These are phyloP conservation scores for Hanseniaspora meyeri DNA, from an alignment of 805 yeast species.

Conservation along the genomic window DNA sequence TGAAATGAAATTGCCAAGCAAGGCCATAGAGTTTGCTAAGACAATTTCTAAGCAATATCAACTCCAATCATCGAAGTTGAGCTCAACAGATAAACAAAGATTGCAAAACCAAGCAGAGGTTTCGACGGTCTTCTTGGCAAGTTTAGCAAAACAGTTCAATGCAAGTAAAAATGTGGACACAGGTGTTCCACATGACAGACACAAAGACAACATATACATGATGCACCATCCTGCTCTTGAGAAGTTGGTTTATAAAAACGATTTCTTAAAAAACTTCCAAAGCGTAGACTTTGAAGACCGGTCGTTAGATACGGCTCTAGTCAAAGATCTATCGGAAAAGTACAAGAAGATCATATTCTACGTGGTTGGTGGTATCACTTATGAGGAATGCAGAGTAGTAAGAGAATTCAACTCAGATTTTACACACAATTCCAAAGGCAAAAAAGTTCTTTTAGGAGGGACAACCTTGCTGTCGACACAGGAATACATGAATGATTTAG, in stretches of 20 bases:
- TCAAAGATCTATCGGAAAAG: slow-evolving; percentile 25
- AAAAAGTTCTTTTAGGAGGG: slow-evolving; percentile 73
- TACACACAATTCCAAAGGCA: slow-evolving; percentile 30
- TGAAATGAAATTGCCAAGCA: slow-evolving; percentile 28
- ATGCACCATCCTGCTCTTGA: slow-evolving; percentile 71
- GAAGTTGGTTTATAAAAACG: slow-evolving; percentile 22
- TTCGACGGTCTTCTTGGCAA: slow-evolving; percentile 24
- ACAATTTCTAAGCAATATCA: slow-evolving; percentile 10
- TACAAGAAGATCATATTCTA: slow-evolving; percentile 56
- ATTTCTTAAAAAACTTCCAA: slow-evolving; percentile 20
- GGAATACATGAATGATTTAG: slow-evolving; percentile 23
- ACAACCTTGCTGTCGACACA: slow-evolving; percentile 43
- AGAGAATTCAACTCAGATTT: slow-evolving; percentile 50
- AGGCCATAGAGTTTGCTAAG: slow-evolving; percentile 34
- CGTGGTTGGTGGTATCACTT: slow-evolving; percentile 80
- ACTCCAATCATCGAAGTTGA: slow-evolving; percentile 1
- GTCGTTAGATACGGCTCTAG: slow-evolving; percentile 32
- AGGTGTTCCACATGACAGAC: slow-evolving; percentile 11
- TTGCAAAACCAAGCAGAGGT: background rate
- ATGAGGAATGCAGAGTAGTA: slow-evolving; percentile 78
- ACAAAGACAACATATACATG: slow-evolving; percentile 64
- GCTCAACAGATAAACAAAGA: slow-evolving; percentile 15
- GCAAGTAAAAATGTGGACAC: slow-evolving; percentile 25
- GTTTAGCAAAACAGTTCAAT: slow-evolving; percentile 27
- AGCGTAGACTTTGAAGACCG: slow-evolving; percentile 29